phyloP scores from a whole-genome alignment of 768 basidiomycete genomes.

The Boletus sp. region DNA sequence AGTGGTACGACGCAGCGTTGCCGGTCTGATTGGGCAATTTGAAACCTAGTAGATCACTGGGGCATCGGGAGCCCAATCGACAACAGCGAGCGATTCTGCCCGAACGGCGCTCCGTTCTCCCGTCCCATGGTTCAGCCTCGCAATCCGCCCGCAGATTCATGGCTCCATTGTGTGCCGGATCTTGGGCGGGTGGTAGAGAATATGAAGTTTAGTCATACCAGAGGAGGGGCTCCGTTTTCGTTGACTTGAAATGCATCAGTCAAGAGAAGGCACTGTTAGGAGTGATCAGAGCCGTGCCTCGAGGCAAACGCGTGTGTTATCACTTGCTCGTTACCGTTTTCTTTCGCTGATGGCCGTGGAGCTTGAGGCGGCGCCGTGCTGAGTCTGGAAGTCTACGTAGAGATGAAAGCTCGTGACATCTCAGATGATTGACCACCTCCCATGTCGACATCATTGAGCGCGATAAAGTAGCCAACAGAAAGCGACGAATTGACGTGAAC shows the following conservation, averaged over 20 bases:
- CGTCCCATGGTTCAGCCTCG: neutral
- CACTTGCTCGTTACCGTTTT: neutral
- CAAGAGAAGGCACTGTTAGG: conserved; percentile 11
- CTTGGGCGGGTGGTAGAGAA: neutral
- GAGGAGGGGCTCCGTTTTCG: neutral
- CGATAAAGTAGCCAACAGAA: neutral
- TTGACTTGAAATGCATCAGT: neutral
- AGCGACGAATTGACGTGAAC: neutral
- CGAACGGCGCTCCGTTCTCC: conserved; percentile 25
- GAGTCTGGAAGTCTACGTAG: neutral
- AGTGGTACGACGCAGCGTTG: conserved; percentile 9
- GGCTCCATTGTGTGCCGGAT: conserved; percentile 2
- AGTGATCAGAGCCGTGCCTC: conserved; percentile 10
- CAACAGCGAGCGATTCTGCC: neutral
- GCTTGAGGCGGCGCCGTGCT: neutral
- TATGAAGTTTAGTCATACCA: neutral
- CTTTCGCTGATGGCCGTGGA: conserved; percentile 13
- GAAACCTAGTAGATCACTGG: conserved; percentile 15
- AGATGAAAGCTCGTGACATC: too few relatives aligned
- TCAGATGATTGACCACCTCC: neutral
- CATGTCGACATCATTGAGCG: neutral
- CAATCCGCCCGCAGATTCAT: neutral
- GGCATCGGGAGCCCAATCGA: neutral
- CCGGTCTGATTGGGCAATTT: conserved; percentile 19
- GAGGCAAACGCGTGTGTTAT: conserved; percentile 20